Percentiles rank a stretch among this genome's conserved stretches.
Conservation (phyloP, 179 eudicot species). For the Spinacia oleracea region DNA sequence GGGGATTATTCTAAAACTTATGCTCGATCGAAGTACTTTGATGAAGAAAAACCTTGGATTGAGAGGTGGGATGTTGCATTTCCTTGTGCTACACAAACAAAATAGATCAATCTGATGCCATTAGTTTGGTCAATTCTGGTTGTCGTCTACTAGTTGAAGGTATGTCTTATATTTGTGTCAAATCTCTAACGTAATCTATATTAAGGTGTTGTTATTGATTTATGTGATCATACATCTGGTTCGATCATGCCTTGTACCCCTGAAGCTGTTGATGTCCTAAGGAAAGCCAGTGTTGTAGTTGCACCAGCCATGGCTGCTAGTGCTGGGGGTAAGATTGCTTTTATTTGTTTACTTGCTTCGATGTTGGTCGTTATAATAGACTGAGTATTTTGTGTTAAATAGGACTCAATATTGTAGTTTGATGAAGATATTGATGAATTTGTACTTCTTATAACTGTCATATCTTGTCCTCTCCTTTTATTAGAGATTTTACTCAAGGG, state of each 20-base stretch:
- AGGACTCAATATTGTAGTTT: not conserved
- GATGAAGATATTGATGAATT: not conserved
- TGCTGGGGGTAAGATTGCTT: conserved; percentile 73
- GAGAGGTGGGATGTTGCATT: conserved; percentile 98
- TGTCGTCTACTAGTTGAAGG: too few species aligned
- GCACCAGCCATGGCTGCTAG: conserved; percentile 99
- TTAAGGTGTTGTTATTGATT: too few species aligned
- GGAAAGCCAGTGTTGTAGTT: too few species aligned
- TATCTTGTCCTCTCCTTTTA: not conserved
- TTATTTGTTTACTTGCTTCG: conserved; percentile 11
- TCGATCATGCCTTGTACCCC: conserved; percentile 96
- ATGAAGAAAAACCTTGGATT: conserved; percentile 95
- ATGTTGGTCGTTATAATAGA: conserved; percentile 3
- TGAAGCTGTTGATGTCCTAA: conserved; percentile 86
- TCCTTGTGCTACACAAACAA: conserved; percentile 95
- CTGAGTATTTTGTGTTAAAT: not conserved
- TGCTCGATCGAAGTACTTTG: conserved; percentile 93
- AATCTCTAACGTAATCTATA: too few species aligned
- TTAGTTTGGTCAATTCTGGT: too few species aligned
- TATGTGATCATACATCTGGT: conserved; percentile 66
- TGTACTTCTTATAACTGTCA: not conserved
- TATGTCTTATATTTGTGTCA: too few species aligned
- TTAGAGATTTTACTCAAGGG: not conserved
- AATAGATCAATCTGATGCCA: conserved; percentile 87
- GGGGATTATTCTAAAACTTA: conserved; percentile 98